Evolutionary conservation across 768 basidiomycete genomes (phyloP).

Genomic region (Pleurotus tuber-regium): DNA sequence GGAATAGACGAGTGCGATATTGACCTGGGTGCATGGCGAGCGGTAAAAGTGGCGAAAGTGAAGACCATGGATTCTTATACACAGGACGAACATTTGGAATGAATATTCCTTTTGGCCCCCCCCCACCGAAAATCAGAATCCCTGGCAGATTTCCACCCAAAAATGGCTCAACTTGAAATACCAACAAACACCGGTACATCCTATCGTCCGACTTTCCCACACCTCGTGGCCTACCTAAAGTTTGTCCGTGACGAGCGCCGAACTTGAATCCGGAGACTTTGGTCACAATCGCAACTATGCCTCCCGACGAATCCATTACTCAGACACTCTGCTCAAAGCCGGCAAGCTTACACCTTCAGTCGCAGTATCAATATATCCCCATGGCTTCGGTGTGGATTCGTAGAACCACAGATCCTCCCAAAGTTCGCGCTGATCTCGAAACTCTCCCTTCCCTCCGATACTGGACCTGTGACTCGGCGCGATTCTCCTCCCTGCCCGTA

Average conservation of each 20-base stretch:
- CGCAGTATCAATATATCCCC: too few relatives aligned
- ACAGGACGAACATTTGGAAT: neutral
- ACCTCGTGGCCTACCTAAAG: neutral
- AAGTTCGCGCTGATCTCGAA: too few relatives aligned
- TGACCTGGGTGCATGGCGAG: slow-evolving; percentile 35
- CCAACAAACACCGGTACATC: slow-evolving; percentile 19
- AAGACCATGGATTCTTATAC: neutral
- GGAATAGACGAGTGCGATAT: slow-evolving; percentile 50
- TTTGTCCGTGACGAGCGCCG: neutral
- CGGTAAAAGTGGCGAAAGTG: slow-evolving; percentile 9
- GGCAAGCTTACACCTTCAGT: too few relatives aligned
- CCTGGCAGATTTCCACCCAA: neutral
- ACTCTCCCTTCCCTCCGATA: too few relatives aligned
- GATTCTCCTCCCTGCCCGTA: too few relatives aligned
- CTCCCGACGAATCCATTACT: neutral
- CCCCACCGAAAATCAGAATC: neutral
- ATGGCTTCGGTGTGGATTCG: too few relatives aligned
- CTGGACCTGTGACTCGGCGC: too few relatives aligned
- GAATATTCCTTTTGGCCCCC: neutral
- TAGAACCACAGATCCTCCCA: too few relatives aligned
- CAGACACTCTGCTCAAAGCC: neutral
- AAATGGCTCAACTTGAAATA: slow-evolving; percentile 17
- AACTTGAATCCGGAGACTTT: too few relatives aligned
- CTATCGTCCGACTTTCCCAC: neutral
- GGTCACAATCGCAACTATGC: neutral